phyloP scores from a whole-genome alignment of 805 yeast genomes.

The Teunomyces stri region DNA sequence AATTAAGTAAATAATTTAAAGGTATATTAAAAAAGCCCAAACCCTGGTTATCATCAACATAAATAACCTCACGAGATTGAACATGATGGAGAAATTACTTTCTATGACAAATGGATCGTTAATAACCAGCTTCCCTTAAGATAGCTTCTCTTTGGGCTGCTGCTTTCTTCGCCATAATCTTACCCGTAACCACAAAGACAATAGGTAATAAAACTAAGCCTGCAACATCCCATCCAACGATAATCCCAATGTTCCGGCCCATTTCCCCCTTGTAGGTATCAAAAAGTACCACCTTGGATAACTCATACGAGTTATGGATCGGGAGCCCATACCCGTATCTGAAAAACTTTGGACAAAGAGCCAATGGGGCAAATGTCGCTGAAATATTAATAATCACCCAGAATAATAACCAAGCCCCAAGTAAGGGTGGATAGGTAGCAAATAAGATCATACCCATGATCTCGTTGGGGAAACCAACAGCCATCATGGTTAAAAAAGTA shows the following conservation, averaged over 20 bases:
- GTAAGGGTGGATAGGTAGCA: slow-evolving; percentile 54
- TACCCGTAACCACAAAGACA: slow-evolving; percentile 41
- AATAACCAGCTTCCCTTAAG: not conserved
- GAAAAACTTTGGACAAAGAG: slow-evolving; percentile 28
- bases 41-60: too few relatives aligned
- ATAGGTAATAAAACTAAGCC: slow-evolving; percentile 45
- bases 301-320: slow-evolving; percentile 30
- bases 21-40: too few relatives aligned
- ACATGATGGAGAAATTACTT: too few relatives aligned
- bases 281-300: slow-evolving; percentile 31
- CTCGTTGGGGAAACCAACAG: slow-evolving; percentile 76
- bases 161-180: slow-evolving; percentile 29
- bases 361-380: slow-evolving; percentile 33
- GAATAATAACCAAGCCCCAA: slow-evolving; percentile 51
- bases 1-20: too few relatives aligned
- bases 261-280: slow-evolving; percentile 31
- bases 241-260: slow-evolving; percentile 28
- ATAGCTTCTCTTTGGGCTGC: slow-evolving; percentile 5
- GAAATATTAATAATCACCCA: slow-evolving; percentile 29
- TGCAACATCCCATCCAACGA: slow-evolving; percentile 43
- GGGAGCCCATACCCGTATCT: slow-evolving; percentile 38
- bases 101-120: too few relatives aligned
- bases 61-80: too few relatives aligned
- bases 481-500: slow-evolving; percentile 64
- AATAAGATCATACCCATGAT: slow-evolving; percentile 53